Conservation (phyloP, 1,139 yeast species). For the Sugiyamaella novakii region DNA sequence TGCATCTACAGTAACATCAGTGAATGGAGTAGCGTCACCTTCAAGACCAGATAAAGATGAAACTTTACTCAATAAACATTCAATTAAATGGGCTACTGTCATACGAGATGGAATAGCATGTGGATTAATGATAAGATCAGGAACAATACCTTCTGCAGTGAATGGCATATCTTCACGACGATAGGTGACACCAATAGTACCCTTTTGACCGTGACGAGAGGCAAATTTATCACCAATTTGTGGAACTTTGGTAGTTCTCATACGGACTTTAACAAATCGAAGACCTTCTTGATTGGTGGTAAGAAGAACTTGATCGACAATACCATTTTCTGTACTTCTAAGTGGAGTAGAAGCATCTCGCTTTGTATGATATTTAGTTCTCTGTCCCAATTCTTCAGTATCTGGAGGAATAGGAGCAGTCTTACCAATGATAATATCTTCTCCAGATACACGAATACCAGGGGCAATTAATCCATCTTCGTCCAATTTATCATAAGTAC, state of each 20-base stretch:
- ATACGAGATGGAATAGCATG: constrained; percentile 99
- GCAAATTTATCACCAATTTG: constrained; percentile 99
- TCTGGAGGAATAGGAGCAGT: constrained; percentile 99
- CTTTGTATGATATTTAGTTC: constrained; percentile 96
- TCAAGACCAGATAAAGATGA: constrained; percentile 93
- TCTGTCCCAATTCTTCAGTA: constrained; percentile 96
- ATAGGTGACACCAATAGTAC: constrained; percentile 99
- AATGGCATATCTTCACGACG: constrained; percentile 99
- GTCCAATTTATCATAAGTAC: constrained; percentile 95
- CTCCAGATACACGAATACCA: constrained; percentile 98
- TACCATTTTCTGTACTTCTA: constrained; percentile 96
- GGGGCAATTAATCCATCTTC: constrained; percentile 98
- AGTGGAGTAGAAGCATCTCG: constrained; percentile 98
- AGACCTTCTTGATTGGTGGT: constrained; percentile 98
- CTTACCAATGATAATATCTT: constrained; percentile 96
- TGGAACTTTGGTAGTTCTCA: constrained; percentile 97
- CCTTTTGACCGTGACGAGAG: constrained; percentile 99
- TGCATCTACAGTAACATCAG: constrained; percentile 97
- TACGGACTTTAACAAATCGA: constrained; percentile 94
- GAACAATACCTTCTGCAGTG: constrained; percentile 93
- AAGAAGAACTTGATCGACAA: constrained; percentile 93
- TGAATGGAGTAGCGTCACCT: constrained; percentile 99
- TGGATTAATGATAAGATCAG: constrained; percentile 95
- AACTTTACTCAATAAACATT: constrained; percentile 93
- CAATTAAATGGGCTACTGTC: constrained; percentile 99